Base-by-base conservation (phyloP, 179 eudicot species). In the Corrigiola litoralis region DNA sequence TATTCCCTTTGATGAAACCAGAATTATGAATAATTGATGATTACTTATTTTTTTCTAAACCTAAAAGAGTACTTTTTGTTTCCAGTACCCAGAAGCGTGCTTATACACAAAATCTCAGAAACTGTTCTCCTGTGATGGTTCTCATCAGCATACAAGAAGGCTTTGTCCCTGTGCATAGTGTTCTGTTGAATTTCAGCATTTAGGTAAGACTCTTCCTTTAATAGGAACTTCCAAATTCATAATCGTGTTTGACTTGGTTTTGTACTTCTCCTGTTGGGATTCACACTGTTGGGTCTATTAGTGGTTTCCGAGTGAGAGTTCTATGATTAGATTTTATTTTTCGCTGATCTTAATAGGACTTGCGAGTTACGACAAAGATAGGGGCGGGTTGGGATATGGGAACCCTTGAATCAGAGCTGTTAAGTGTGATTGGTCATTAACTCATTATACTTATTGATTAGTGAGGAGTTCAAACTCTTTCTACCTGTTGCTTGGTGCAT, bases 51-150 rank as follows among this genome's bases (percentile, higher is more conserved):
- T n/a, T 33, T 46, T 27, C 56, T 14, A 58, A 28, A 8, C 28
- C 20, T 63, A 60, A 44, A 27, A 31, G 8, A 0, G 21, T 56
- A 1, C 31, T 37, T 48, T 41, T 42, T 12, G 28, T 69, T 62
- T 75, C 48, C 90, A 90, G 96, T 82, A 85, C 69, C 98, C 98
- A 17, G 98, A 95, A 75, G 90, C 92, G 37, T 92, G 98, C 81
- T 83, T 92, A 60, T 92, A 85, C 83, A 77, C 90, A 1, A 72
- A 66, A 73, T 79, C 78, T 52, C 81, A 71, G 73, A 81, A 91
- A n/a, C 70, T 74, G 72, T 82, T 89, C 61, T 78, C 90, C 33
- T 92, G 98, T 70, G 90, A 85, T 72, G 98, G 96, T 66, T 81
- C 75, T 4, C 96, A 90, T 80, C 84, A 74, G 75, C 92, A 89